These are phyloP conservation scores for Phialophora macrospora DNA, from an alignment of 2,329 filamentous ascomycete species.

Conservation along the genomic window DNA sequence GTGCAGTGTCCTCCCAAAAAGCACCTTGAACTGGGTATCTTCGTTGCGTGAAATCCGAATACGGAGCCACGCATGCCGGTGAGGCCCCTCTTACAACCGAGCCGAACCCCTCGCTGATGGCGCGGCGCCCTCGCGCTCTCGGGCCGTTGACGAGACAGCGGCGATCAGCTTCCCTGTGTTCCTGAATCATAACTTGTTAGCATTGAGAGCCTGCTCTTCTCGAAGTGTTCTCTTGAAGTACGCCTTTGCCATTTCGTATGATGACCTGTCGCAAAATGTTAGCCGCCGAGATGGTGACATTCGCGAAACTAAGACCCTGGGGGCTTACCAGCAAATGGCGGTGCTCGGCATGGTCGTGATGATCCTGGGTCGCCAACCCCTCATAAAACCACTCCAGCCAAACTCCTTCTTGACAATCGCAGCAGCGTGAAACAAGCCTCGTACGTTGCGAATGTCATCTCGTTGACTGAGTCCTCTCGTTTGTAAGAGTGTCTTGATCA, in stretches of 20 bases:
- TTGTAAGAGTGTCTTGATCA: slow-evolving; percentile 97
- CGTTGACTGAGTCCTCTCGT: slow-evolving; percentile 85
- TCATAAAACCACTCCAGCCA: slow-evolving; percentile 86
- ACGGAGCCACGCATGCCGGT: slow-evolving; percentile 10
- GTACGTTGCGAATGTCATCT: slow-evolving; percentile 80
- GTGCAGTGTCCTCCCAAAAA: slow-evolving; percentile 8
- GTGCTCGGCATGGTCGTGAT: slow-evolving; percentile 98
- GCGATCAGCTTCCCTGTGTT: background rate
- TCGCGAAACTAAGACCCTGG: background rate
- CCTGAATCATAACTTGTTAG: slow-evolving; percentile 30
- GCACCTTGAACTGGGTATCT: slow-evolving; percentile 28
- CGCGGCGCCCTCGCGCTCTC: background rate
- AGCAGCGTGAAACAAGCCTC: slow-evolving; percentile 78
- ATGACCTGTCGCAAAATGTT: slow-evolving; percentile 54
- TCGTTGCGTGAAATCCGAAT: slow-evolving; percentile 8
- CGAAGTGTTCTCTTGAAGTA: slow-evolving; percentile 61
- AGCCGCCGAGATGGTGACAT: background rate
- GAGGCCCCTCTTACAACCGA: background rate
- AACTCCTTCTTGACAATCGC: slow-evolving; percentile 81
- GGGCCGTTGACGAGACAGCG: background rate
- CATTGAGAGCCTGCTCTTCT: slow-evolving; percentile 36
- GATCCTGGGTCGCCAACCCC: slow-evolving; percentile 86
- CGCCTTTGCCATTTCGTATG: slow-evolving; percentile 71
- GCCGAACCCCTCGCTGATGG: slow-evolving; percentile 7
- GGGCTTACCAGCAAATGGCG: slow-evolving; percentile 90